Base-by-base conservation (phyloP, 164 flowering plant genomes). In the Taxillus chinensis region DNA sequence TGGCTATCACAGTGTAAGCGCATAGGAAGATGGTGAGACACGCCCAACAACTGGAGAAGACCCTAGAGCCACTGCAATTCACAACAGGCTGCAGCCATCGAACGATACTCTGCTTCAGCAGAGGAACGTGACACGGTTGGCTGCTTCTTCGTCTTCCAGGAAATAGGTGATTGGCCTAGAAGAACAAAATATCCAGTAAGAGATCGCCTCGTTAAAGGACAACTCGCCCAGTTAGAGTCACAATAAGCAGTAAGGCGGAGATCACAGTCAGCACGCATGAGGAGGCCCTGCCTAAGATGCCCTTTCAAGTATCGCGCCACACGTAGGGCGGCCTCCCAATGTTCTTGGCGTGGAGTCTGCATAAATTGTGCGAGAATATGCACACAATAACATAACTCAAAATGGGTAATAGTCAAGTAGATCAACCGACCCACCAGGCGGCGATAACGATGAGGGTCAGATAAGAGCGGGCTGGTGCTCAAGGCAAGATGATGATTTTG, bases 211-310 rank as follows among this genome's bases (percentile, higher is more conserved):
- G 56, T 13, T 3, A 53, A 53, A 6, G 56, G 14, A 17, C 16
- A 53, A 13, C 56, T 53, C 14, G 56, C 56, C 56, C 56, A 53
- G 37, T 53, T 3, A n/a, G 56, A n/a, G 13, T 53, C 56, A 13
- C 56, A 53, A 53, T 6, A 43, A 6, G 46, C 46, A 43, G 0
- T 6, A 43, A 43, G 46, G 7, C 10, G 46, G 8, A 43, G 46
- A 43, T 43, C 46, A 43, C 46, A 6, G 10, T 43, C 46, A 9
- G 10, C 10, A 6, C 46, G 46, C 37, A 53, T 7, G 14, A 8
- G 46, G 10, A 43, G 7, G 7, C 46, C 46, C 10, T 43, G 46
- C 10, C 46, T 1, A 6, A 2, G 46, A 43, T 43, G 7, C 10
- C 46, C 46, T 9, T 43, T 43, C 10, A 43, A 43, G 10, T 43